Conservation (phyloP, 2,329 filamentous ascomycete genomes). For the Pezicula carpinea region DNA sequence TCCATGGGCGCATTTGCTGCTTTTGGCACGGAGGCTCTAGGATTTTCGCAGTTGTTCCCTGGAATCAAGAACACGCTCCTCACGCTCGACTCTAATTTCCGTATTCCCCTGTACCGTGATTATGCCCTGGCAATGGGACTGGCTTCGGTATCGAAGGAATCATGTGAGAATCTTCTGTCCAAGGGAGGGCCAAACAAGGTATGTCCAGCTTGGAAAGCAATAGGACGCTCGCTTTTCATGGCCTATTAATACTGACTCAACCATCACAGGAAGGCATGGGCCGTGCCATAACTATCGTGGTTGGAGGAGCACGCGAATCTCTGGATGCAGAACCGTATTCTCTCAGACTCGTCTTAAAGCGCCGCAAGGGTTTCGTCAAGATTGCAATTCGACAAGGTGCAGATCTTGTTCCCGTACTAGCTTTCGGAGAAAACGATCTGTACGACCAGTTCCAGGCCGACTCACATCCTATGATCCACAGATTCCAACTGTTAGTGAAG, state of each 20-base stretch:
- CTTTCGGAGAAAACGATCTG: slow-evolving; percentile 92
- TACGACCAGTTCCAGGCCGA: slow-evolving; percentile 84
- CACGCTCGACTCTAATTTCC: slow-evolving; percentile 94
- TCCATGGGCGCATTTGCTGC: slow-evolving; percentile 92
- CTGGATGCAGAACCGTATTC: slow-evolving; percentile 79
- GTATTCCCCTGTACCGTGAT: slow-evolving; percentile 88
- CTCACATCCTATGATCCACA: slow-evolving; percentile 74
- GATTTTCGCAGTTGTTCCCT: slow-evolving; percentile 82
- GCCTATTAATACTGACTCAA: slow-evolving; percentile 4
- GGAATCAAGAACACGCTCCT: slow-evolving; percentile 92
- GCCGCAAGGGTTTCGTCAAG: slow-evolving; percentile 90
- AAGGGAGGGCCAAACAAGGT: slow-evolving; percentile 66
- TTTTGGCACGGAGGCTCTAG: slow-evolving; percentile 85
- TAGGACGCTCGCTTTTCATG: background rate
- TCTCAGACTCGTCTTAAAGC: slow-evolving; percentile 72
- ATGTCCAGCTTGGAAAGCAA: slow-evolving; percentile 3
- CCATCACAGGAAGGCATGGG: slow-evolving; percentile 69
- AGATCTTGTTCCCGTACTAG: slow-evolving; percentile 85
- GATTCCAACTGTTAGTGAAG: slow-evolving; percentile 78
- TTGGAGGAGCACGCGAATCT: slow-evolving; percentile 88
- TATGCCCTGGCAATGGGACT: slow-evolving; percentile 88
- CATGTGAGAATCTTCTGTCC: slow-evolving; percentile 81
- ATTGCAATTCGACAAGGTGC: slow-evolving; percentile 88
- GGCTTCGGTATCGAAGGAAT: slow-evolving; percentile 84
- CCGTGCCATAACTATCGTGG: slow-evolving; percentile 91